Conservation (phyloP, 2,329 filamentous ascomycete genomes). For the Aspergillus hortae region DNA sequence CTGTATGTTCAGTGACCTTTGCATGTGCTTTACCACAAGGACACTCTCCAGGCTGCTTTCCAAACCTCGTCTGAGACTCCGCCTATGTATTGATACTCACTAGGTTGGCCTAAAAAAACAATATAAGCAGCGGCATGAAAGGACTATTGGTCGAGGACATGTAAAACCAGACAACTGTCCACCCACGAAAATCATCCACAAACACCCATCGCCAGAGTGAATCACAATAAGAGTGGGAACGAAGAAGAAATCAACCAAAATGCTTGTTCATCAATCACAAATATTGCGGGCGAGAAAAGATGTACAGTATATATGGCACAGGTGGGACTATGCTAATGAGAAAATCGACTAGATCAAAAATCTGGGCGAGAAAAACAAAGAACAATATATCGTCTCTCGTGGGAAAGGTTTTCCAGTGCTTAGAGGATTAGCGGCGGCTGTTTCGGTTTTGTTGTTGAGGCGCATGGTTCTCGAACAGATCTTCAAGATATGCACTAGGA, state of each 20-base stretch:
- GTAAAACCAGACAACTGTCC: neutral
- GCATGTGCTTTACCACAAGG: neutral
- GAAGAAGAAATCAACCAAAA: neutral
- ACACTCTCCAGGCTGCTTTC: neutral
- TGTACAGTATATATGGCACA: neutral
- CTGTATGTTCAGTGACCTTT: slow-evolving; percentile 2
- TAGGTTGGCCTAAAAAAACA: too few relatives aligned
- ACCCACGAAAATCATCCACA: neutral
- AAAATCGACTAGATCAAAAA: neutral
- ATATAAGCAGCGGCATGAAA: neutral
- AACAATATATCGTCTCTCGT: neutral
- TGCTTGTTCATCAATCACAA: neutral
- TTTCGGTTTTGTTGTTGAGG: slow-evolving; percentile 10
- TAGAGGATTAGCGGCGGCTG: slow-evolving; percentile 3
- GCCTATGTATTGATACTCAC: too few relatives aligned
- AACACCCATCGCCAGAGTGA: slow-evolving; percentile 1
- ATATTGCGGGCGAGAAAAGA: neutral
- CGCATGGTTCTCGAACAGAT: slow-evolving; percentile 73
- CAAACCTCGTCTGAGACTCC: neutral
- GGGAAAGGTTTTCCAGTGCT: neutral
- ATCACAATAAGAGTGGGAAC: neutral
- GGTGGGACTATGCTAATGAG: neutral
- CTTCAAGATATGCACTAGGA: slow-evolving; percentile 85
- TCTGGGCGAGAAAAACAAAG: neutral
- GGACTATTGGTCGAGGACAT: neutral